phyloP scores from a whole-genome alignment of 2,329 filamentous ascomycete species.

The Hansfordia pulvinata region DNA sequence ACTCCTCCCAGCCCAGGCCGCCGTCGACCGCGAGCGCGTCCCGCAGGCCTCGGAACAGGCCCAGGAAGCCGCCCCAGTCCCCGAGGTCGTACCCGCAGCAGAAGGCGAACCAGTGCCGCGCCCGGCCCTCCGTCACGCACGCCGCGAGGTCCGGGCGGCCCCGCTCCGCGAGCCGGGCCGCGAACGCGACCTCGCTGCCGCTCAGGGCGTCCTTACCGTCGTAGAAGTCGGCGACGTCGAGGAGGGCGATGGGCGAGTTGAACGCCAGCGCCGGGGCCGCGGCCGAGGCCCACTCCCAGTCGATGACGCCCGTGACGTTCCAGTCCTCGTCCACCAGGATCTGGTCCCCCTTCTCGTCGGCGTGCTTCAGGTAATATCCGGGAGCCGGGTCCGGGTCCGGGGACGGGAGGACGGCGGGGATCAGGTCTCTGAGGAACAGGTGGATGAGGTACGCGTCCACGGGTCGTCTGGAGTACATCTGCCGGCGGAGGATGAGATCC shows the following conservation, averaged over 20 bases:
- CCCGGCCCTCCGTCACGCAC: constrained; percentile 20
- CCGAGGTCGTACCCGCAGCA: constrained; percentile 25
- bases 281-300: constrained; percentile 25
- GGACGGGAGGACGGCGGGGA: constrained; percentile 11
- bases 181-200: constrained; percentile 23
- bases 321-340: constrained; percentile 29
- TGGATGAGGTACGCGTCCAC: constrained; percentile 26
- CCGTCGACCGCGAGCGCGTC: constrained; percentile 17
- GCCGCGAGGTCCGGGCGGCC: constrained; percentile 19
- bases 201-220: constrained; percentile 17
- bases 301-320: constrained; percentile 32
- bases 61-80: constrained; percentile 27
- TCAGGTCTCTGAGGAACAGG: constrained; percentile 23
- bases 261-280: constrained; percentile 23
- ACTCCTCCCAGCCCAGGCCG: constrained; percentile 21
- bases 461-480: constrained; percentile 19
- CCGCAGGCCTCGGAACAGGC: constrained; percentile 24
- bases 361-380: constrained; percentile 31
- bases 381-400: constrained; percentile 11
- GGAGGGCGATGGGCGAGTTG: constrained; percentile 24
- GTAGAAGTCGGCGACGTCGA: constrained; percentile 27
- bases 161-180: constrained; percentile 18
- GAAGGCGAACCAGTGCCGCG: constrained; percentile 24
- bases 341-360: constrained; percentile 34
- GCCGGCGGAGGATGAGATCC: constrained; percentile 19